Percentiles rank a stretch among this genome's conserved stretches.
These are phyloP conservation scores for Macrocybe sp. DNA, from an alignment of 1,284 basidiomycete genomes.

Conservation along the genomic window DNA sequence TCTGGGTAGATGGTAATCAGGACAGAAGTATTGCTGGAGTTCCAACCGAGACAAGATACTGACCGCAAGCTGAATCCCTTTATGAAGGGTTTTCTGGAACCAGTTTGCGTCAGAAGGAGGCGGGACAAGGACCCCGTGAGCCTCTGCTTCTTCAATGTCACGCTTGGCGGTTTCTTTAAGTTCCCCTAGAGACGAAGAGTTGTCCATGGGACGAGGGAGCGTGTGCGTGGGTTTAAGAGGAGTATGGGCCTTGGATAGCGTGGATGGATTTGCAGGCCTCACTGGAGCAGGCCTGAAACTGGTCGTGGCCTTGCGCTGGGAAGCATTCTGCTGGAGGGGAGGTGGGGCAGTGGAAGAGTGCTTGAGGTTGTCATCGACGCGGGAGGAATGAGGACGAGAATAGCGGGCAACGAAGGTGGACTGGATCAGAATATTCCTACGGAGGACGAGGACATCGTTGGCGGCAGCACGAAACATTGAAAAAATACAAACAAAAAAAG, in stretches of 20 bases:
- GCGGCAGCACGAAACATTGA: neutral
- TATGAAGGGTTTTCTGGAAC: constrained; percentile 54
- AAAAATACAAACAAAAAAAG: neutral
- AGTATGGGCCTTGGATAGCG: constrained; percentile 17
- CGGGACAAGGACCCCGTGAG: constrained; percentile 62
- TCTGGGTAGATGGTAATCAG: constrained; percentile 33
- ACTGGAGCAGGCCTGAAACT: constrained; percentile 62
- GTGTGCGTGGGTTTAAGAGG: constrained; percentile 16
- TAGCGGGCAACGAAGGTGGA: constrained; percentile 2
- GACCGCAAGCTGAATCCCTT: constrained; percentile 66
- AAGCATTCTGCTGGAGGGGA: constrained; percentile 10
- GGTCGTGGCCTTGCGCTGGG: constrained; percentile 47
- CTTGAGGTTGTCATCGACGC: constrained; percentile 8
- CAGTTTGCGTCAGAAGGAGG: constrained; percentile 56
- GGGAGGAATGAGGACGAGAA: constrained; percentile 8
- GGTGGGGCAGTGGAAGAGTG: constrained; percentile 13
- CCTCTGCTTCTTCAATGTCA: constrained; percentile 60
- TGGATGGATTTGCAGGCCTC: constrained; percentile 32
- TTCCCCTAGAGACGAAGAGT: constrained; percentile 12
- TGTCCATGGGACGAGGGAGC: too few species aligned
- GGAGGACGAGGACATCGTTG: constrained; percentile 2
- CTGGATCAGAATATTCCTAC: neutral
- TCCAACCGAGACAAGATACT: constrained; percentile 16
- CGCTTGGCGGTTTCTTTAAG: constrained; percentile 47
- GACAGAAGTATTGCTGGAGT: neutral